phyloP scores from a whole-genome alignment of 1,284 basidiomycete genomes.

The Ustilago loliicola region DNA sequence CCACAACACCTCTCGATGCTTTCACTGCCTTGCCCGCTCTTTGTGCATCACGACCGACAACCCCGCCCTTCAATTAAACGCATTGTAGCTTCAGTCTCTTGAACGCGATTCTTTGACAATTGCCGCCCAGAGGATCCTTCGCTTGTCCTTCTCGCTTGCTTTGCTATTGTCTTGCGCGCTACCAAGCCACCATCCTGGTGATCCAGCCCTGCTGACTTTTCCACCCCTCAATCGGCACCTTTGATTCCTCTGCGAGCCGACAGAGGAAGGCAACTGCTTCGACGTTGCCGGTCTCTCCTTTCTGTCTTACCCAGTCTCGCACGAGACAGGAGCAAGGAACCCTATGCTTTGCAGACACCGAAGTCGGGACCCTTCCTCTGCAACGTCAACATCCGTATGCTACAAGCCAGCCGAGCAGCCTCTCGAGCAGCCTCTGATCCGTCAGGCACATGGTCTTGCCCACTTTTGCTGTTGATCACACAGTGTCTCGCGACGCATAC shows the following conservation, averaged over 20 bases:
- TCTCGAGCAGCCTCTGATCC: no score
- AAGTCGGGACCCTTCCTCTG: no score
- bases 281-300: background rate
- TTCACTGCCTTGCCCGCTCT: conserved; percentile 2
- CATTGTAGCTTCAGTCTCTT: no score
- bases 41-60: background rate
- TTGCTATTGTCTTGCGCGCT: background rate
- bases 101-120: no score
- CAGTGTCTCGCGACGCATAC: background rate
- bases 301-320: background rate
- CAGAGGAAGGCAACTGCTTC: background rate
- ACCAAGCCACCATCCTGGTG: background rate
- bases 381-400: no score
- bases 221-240: background rate
- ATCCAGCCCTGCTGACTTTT: background rate
- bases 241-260: background rate
- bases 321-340: background rate
- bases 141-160: background rate
- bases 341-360: background rate
- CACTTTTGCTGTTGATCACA: background rate
- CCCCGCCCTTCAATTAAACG: background rate
- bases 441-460: no score
- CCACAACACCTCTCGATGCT: background rate
- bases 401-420: no score
- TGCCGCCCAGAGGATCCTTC: background rate